phyloP scores from a whole-genome alignment of 139 green algal species.

The Zygnema circumcarinatum region DNA sequence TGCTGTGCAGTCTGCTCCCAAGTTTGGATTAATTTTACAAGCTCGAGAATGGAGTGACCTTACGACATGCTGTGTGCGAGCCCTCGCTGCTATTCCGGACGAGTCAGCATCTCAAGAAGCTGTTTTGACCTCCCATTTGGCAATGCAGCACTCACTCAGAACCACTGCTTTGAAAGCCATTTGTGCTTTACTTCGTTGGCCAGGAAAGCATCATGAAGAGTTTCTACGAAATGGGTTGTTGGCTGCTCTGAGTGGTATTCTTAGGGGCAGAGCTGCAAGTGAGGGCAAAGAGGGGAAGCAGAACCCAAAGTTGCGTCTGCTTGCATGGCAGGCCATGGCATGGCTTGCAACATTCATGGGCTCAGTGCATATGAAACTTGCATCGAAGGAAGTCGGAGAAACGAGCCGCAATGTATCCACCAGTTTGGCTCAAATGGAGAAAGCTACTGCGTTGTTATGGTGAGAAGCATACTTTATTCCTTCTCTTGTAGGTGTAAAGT shows the following conservation, averaged over 20 bases:
- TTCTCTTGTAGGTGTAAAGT: too few relatives aligned
- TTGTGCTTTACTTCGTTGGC: constrained; percentile 17
- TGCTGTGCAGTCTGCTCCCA: too few relatives aligned
- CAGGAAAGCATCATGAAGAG: neutral
- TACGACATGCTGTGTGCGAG: neutral
- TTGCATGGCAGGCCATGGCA: constrained; percentile 12
- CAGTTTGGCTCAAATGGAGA: neutral
- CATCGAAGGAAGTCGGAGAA: neutral
- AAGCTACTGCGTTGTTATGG: neutral
- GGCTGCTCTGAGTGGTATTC: neutral
- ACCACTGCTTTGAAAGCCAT: neutral
- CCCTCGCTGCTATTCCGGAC: neutral
- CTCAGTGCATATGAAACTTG: neutral
- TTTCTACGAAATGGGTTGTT: neutral
- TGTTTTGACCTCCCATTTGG: neutral
- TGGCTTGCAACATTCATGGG: neutral
- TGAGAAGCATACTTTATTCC: too few relatives aligned
- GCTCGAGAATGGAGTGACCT: neutral
- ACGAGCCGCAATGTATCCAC: neutral
- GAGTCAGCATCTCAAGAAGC: neutral
- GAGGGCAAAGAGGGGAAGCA: neutral
- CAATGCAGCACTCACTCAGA: neutral
- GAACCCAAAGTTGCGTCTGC: neutral
- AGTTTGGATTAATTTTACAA: neutral
- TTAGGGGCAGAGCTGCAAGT: neutral